Conservation (phyloP, 139 green algal genomes). For the Haematococcus sp. region DNA sequence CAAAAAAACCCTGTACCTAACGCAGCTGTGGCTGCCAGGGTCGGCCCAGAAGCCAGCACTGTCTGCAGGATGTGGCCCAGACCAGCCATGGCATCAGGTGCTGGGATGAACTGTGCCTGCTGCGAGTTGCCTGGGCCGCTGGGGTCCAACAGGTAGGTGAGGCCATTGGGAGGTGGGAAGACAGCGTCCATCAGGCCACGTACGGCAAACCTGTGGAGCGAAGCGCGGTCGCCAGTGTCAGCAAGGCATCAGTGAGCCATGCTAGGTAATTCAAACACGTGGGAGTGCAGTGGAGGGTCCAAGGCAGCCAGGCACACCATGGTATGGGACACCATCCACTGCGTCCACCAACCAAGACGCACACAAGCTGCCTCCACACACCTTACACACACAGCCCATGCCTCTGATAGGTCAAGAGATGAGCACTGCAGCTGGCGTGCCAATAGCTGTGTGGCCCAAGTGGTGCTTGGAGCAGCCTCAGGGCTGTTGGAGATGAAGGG, state of each 20-base stretch:
- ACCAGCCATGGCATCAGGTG: no score
- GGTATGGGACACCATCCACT: no score
- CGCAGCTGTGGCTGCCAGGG: neutral
- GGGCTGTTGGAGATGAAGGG: neutral
- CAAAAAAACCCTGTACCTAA: no score
- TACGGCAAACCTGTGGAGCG: conserved; percentile 22
- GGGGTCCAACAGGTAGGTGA: no score
- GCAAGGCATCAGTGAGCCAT: neutral
- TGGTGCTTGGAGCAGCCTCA: conserved; percentile 10
- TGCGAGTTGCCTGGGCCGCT: no score
- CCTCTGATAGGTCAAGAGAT: conserved; percentile 55
- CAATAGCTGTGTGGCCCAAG: conserved; percentile 22
- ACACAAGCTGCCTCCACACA: no score
- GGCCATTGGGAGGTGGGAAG: neutral
- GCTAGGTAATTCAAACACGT: no score
- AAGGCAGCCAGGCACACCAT: no score
- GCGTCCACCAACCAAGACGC: no score
- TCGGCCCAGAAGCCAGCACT: neutral
- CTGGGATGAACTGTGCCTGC: no score
- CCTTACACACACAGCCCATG: conserved; percentile 42
- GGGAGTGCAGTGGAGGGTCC: no score
- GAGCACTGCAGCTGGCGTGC: conserved; percentile 26
- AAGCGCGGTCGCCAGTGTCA: neutral
- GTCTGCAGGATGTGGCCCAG: no score
- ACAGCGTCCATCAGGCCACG: conserved; percentile 33